Percentiles rank a stretch among this genome's conserved stretches.
Conservation (phyloP, 805 yeast genomes). For the Candida awuae region DNA sequence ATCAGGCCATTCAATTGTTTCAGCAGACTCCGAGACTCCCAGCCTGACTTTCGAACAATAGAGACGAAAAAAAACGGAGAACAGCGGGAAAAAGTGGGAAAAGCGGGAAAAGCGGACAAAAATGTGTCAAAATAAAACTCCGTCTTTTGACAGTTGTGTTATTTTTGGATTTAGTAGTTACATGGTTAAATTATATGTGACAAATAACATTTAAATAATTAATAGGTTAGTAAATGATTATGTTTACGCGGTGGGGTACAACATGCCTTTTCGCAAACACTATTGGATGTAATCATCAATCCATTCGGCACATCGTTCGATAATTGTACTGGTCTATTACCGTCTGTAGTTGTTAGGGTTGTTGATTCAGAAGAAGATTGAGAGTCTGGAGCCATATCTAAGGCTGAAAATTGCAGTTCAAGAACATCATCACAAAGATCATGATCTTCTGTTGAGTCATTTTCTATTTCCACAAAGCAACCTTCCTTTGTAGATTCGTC, state of each 20-base stretch:
- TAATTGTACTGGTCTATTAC: no score
- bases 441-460: neutral
- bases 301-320: slow-evolving; percentile 15
- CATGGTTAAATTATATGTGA: no score
- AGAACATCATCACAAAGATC: slow-evolving; percentile 16
- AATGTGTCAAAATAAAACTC: no score
- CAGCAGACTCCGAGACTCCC: no score
- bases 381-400: no score
- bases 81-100: no score
- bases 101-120: no score
- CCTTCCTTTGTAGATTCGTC: slow-evolving; percentile 33
- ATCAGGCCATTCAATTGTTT: no score
- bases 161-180: no score
- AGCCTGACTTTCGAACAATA: no score
- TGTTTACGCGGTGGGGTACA: slow-evolving; percentile 11
- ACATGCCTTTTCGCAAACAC: slow-evolving; percentile 21
- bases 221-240: slow-evolving; percentile 12
- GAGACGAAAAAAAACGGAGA: no score
- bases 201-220: neutral
- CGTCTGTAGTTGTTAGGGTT: neutral
- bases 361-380: neutral
- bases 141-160: no score
- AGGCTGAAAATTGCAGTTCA: slow-evolving; percentile 5
- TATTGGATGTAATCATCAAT: slow-evolving; percentile 21
- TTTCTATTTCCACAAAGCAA: slow-evolving; percentile 4